These are phyloP conservation scores for Malassezia cuniculi DNA, from an alignment of 1,284 basidiomycete genomes.

Conservation along the genomic window DNA sequence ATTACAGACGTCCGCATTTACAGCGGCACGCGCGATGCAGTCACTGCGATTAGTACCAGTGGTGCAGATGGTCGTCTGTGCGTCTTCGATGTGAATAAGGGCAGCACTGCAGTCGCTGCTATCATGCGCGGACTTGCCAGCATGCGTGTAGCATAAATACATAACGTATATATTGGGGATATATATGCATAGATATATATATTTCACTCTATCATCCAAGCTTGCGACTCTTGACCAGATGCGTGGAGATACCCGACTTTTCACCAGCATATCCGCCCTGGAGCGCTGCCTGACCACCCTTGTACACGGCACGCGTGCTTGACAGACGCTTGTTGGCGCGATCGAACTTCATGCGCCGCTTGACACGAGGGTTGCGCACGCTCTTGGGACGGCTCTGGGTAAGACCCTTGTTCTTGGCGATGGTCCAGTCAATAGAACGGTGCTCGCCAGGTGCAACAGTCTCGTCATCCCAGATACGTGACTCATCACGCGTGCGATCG, in stretches of 20 bases:
- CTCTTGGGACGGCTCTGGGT: constrained; percentile 35
- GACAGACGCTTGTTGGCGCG: constrained; percentile 41
- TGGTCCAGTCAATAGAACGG: constrained; percentile 36
- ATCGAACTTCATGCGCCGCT: constrained; percentile 42
- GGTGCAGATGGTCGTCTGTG: constrained; percentile 89
- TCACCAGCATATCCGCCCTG: constrained; percentile 42
- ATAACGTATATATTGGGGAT: not conserved
- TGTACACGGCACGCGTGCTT: constrained; percentile 39
- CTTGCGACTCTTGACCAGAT: constrained; percentile 40
- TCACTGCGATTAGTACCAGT: constrained; percentile 72
- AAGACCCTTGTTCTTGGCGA: constrained; percentile 43
- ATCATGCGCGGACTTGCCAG: constrained; percentile 31
- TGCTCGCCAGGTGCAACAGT: constrained; percentile 34
- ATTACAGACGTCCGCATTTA: constrained; percentile 57
- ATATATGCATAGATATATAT: too few relatives aligned
- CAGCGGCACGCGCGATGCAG: constrained; percentile 48
- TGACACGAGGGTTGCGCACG: constrained; percentile 42
- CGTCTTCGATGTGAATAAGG: constrained; percentile 66
- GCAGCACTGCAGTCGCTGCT: constrained; percentile 20
- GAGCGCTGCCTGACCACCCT: constrained; percentile 37
- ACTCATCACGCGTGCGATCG: constrained; percentile 29
- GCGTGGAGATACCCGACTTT: constrained; percentile 37
- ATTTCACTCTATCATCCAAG: constrained; percentile 16
- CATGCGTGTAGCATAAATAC: constrained; percentile 18
- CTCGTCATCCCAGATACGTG: constrained; percentile 29